Evolutionary conservation across 1,284 basidiomycete species (phyloP).

Genomic region (Ganoderma meredithae): DNA sequence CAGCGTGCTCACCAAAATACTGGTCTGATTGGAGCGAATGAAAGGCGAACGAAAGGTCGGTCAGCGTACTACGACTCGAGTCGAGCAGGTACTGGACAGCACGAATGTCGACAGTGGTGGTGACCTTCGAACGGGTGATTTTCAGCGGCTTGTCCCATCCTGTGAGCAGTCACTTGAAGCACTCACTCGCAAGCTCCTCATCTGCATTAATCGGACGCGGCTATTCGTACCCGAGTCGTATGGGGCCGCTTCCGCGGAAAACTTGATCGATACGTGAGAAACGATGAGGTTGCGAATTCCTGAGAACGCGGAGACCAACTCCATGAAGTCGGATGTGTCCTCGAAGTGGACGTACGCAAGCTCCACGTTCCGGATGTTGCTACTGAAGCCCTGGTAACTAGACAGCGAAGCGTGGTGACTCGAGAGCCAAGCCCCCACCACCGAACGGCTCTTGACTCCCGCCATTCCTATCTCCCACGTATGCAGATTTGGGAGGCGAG

Average conservation of each 20-base stretch:
- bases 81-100: background rate
- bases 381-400: background rate
- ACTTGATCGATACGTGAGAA: background rate
- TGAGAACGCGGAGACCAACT: background rate
- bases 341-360: background rate
- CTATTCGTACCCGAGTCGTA: background rate
- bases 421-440: background rate
- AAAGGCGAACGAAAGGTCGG: background rate
- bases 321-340: background rate
- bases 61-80: background rate
- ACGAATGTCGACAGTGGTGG: background rate
- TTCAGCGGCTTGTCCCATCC: too few species aligned
- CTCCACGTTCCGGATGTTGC: background rate
- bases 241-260: background rate
- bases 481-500: background rate
- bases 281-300: background rate
- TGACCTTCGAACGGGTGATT: background rate
- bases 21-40: background rate
- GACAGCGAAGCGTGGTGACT: background rate
- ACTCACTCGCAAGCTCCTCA: background rate
- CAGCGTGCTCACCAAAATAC: background rate
- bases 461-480: conserved; percentile 1
- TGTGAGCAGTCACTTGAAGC: background rate
- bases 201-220: background rate
- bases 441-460: background rate